Percentiles rank a stretch among this genome's conserved stretches.
These are phyloP conservation scores for Hura crepitans DNA, from an alignment of 441 rosid genomes.

Conservation along the genomic window DNA sequence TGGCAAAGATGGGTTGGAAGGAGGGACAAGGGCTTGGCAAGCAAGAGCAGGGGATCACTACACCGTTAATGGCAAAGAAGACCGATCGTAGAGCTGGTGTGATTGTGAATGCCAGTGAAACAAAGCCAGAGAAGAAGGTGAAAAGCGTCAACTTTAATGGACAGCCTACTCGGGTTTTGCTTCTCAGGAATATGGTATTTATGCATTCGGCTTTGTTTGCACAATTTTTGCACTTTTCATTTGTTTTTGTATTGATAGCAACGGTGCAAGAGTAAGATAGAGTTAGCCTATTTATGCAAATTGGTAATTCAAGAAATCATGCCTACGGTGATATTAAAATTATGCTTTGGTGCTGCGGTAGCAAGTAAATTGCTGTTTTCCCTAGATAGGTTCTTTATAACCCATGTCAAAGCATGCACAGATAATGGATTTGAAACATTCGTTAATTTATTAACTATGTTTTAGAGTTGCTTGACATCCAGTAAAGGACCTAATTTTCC, in stretches of 20 bases:
- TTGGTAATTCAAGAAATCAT: not conserved
- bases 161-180: constrained; percentile 75
- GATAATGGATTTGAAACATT: not conserved
- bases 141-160: constrained; percentile 83
- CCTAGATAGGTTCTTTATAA: not conserved
- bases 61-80: constrained; percentile 95
- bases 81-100: constrained; percentile 97
- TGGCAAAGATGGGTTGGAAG: constrained; percentile 99
- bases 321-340: not conserved
- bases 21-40: constrained; percentile 97
- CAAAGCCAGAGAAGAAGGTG: constrained; percentile 75
- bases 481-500: not conserved
- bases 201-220: not conserved
- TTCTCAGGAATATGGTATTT: constrained; percentile 89
- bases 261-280: not conserved
- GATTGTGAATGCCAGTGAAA: constrained; percentile 85
- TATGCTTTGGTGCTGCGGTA: not conserved
- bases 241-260: not conserved
- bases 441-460: not conserved
- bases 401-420: too few relatives aligned
- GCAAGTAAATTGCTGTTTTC: not conserved
- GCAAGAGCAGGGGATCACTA: constrained; percentile 90
- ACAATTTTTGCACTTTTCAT: not conserved
- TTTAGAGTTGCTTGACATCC: constrained; percentile 4
- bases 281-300: not conserved